A percentile compares a stretch with the other conserved stretches of the same genome.
These are phyloP conservation scores for Populus ilicifolia DNA, from an alignment of 345 rosid genomes.

Conservation along the genomic window DNA sequence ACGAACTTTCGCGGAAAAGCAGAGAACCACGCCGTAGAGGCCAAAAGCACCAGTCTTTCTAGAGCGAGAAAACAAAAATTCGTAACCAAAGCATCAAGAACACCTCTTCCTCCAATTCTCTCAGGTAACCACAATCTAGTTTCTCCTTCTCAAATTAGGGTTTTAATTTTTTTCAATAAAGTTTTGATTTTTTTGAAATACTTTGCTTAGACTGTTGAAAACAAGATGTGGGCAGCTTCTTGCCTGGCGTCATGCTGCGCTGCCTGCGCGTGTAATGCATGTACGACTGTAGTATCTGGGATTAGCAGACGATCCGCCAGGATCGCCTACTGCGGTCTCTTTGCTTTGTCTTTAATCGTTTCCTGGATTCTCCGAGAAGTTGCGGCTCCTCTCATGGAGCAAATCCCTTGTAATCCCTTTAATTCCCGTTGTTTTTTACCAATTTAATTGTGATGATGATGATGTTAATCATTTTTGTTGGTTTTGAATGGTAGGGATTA, in stretches of 20 bases:
- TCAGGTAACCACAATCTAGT: background rate
- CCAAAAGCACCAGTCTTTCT: background rate
- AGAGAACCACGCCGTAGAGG: background rate
- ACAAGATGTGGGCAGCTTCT: slow-evolving; percentile 91
- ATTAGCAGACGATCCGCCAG: slow-evolving; percentile 95
- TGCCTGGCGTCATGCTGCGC: slow-evolving; percentile 99
- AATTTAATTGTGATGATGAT: background rate
- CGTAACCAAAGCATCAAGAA: background rate
- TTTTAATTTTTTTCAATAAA: background rate
- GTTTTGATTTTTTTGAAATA: background rate
- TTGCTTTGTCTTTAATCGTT: slow-evolving; percentile 82
- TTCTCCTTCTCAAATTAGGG: background rate
- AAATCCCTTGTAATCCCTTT: slow-evolving; percentile 75
- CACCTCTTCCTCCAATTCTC: background rate
- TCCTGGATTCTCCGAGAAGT: slow-evolving; percentile 97
- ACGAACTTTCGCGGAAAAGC: background rate
- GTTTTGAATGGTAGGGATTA: slow-evolving; percentile 63
- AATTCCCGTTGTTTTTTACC: background rate
- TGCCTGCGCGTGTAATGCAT: slow-evolving; percentile 94
- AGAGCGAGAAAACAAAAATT: background rate
- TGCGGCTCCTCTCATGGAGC: slow-evolving; percentile 99
- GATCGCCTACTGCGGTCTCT: slow-evolving; percentile 96
- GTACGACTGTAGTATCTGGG: slow-evolving; percentile 81
- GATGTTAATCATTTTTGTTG: background rate
- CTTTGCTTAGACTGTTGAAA: slow-evolving; percentile 1